Evolutionary conservation across 2,329 filamentous ascomycete genomes (phyloP).

Genomic region (Sporothrix phasma): DNA sequence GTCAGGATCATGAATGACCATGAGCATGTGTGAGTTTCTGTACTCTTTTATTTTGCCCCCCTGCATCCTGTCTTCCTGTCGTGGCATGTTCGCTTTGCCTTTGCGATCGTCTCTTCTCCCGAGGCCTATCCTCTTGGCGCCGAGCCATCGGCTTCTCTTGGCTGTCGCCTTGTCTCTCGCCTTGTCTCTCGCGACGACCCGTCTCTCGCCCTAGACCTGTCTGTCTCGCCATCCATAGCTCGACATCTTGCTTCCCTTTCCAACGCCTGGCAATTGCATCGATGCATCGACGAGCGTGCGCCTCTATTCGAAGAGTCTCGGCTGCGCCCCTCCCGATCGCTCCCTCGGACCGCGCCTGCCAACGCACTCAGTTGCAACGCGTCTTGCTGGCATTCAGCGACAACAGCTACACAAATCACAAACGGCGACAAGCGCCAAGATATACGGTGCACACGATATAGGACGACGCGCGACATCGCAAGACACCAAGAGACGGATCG

Average conservation of each 20-base stretch:
- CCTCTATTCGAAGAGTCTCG: not conserved
- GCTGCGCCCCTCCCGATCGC: not conserved
- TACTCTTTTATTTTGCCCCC: not conserved
- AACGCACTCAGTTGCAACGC: not conserved
- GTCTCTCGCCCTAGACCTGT: not conserved
- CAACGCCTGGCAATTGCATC: not conserved
- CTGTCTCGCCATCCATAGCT: not conserved
- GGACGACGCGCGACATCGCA: not conserved
- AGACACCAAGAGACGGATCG: not conserved
- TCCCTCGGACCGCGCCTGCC: not conserved
- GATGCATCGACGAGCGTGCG: not conserved
- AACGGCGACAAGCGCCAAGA: not conserved
- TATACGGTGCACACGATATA: not conserved
- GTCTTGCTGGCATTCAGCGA: not conserved
- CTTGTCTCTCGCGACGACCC: constrained; percentile 12
- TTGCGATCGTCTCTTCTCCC: constrained; percentile 1
- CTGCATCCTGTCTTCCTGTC: not conserved
- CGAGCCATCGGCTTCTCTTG: constrained; percentile 10
- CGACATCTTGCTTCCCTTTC: not conserved
- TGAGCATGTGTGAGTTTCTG: constrained; percentile 19
- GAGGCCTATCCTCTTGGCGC: constrained; percentile 12
- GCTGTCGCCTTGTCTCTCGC: constrained; percentile 10
- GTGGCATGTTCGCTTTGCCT: not conserved
- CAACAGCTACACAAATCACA: not conserved
- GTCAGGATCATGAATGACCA: constrained; percentile 19